Evolutionary conservation across 257 asterid genomes (phyloP).

Genomic region (Eucommia ulmoides): DNA sequence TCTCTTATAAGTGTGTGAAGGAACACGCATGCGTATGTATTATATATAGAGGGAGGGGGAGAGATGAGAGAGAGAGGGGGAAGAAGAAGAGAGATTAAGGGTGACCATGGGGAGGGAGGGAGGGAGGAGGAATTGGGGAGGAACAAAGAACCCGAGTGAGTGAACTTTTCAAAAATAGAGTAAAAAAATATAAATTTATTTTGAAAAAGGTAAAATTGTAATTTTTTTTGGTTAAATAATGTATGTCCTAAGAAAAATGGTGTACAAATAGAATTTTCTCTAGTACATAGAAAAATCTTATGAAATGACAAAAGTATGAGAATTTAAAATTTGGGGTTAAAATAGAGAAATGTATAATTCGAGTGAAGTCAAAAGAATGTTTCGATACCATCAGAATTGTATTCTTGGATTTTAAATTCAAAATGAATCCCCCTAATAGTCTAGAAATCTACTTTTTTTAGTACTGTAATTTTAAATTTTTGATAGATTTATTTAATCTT

Average conservation of each 20-base stretch:
- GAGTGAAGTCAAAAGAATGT: neutral
- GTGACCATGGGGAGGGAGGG: no score
- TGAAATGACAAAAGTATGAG: neutral
- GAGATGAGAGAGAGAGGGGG: neutral
- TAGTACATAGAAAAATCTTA: neutral
- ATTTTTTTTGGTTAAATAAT: neutral
- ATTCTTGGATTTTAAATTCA: neutral
- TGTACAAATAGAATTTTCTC: no score
- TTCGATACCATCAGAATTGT: neutral
- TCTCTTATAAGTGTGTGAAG: neutral
- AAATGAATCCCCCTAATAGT: neutral
- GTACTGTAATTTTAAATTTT: no score
- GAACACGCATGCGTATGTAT: neutral
- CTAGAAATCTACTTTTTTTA: neutral
- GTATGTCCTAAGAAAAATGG: no score
- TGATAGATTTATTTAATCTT: no score
- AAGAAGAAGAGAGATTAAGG: no score
- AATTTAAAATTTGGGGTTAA: no score
- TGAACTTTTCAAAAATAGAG: neutral
- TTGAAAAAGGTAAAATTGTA: neutral
- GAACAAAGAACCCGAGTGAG: no score
- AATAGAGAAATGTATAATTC: neutral
- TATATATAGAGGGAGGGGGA: neutral
- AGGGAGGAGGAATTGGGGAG: no score
- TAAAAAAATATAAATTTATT: no score